Conservation (phyloP, 306 rosid species). For the Sicyos edulis region DNA sequence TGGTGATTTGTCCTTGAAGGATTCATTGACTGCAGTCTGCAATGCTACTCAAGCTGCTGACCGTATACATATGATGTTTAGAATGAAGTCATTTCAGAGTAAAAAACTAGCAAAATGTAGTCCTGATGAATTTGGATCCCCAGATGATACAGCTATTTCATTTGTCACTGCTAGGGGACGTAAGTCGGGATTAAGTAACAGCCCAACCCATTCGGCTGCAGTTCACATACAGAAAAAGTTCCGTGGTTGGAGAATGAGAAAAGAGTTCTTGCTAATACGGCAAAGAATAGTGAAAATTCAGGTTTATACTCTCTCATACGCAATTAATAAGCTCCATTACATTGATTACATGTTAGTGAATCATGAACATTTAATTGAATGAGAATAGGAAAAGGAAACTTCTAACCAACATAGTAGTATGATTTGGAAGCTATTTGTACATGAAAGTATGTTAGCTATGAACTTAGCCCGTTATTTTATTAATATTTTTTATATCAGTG, state of each 20-base stretch:
- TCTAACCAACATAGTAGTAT: background rate
- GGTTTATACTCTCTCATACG: slow-evolving; percentile 33
- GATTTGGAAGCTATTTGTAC: background rate
- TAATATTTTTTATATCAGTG: too few species aligned
- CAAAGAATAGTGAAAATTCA: slow-evolving; percentile 89
- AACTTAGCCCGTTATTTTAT: background rate
- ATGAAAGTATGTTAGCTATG: background rate
- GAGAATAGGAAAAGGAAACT: background rate
- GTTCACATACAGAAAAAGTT: slow-evolving; percentile 74
- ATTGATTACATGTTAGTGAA: background rate
- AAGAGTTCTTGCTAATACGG: slow-evolving; percentile 72
- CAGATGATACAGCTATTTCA: slow-evolving; percentile 52
- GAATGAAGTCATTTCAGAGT: slow-evolving; percentile 78
- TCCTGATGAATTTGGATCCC: slow-evolving; percentile 43
- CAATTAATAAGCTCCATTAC: slow-evolving; percentile 13
- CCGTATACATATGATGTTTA: slow-evolving; percentile 64
- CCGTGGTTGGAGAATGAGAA: slow-evolving; percentile 89
- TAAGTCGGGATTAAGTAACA: slow-evolving; percentile 42
- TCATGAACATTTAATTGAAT: background rate
- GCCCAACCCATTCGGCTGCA: slow-evolving; percentile 56
- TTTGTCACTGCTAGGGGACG: slow-evolving; percentile 38
- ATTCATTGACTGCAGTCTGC: slow-evolving; percentile 72
- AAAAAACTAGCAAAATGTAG: slow-evolving; percentile 42
- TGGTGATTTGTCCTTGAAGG: slow-evolving; percentile 58
- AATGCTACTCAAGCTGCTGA: slow-evolving; percentile 87